Evolutionary conservation across 1,139 yeast genomes (phyloP), one percentile per base, ranked within the genome.

Genomic region (Barnettozyma hawaiiensis): DNA sequence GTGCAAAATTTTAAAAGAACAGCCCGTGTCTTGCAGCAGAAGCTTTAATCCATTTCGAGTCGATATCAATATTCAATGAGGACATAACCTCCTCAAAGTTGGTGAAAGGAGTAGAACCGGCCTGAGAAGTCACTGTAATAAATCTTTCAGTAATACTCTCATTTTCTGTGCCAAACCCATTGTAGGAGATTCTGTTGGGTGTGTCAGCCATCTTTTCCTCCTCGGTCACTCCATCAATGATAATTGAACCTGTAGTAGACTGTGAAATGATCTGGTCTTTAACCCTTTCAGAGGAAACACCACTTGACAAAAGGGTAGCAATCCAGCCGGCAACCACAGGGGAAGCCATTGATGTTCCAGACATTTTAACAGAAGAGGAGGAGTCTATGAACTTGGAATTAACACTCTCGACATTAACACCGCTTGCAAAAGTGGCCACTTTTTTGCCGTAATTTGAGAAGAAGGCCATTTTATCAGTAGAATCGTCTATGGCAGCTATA

Each of bases 321-420:
- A 71, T 79, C 33, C 84, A 59, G 0, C 97, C 97, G 0, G 92
- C 72, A 7, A 85, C 84, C 3, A 80, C 68, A 0, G 96, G 96
- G 1, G 95, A 72, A 0, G 96, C 82, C 87, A 86, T 87, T 1
- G 96, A 86, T 0, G 96, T 87, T 0, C 97, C 97, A 2, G 94
- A 80, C 45, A 77, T 70, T 8, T 44, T 45, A 2, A 59, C 44
- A 7, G 62, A 48, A 8, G 39, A 36, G 27, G 62, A 48, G 8
- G 39, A 36, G 27, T 47, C 47, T 31, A 42, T 47, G 32, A 57
- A 43, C 9, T 24, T 49, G 24, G 39, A 43, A n/a, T 63, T 55
- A 35, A 64, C 47, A 5, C 69, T 63, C 27, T 52, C 62, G 4
- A 89, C 81, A 37, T 70, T 69, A 0, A 80, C 84, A 0, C 96